Evolutionary conservation across 1,284 basidiomycete genomes (phyloP).

Genomic region (Rhodotorula mucilaginosa): DNA sequence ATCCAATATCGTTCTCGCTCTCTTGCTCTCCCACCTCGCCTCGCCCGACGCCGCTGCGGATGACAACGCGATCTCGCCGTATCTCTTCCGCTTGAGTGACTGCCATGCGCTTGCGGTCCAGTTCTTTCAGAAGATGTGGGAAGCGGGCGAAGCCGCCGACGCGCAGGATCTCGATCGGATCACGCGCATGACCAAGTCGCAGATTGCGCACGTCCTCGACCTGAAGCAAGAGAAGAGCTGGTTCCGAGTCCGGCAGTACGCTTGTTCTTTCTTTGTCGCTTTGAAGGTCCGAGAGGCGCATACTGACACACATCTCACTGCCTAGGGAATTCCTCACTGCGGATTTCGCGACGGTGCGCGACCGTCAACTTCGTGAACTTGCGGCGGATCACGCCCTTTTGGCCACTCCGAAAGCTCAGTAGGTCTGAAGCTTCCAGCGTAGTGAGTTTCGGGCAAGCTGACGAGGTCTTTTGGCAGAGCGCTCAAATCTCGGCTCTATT

Average conservation of each 20-base stretch:
- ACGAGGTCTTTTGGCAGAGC: not conserved
- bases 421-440: not conserved
- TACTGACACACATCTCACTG: not conserved
- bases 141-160: constrained; percentile 85
- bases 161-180: constrained; percentile 77
- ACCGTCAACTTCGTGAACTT: constrained; percentile 89
- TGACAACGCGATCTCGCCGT: constrained; percentile 59
- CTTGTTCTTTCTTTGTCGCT: constrained; percentile 61
- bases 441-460: too few species aligned
- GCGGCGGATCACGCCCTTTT: constrained; percentile 87
- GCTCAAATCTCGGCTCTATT: constrained; percentile 68
- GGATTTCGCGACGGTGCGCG: constrained; percentile 82
- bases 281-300: constrained; percentile 47
- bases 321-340: constrained; percentile 76
- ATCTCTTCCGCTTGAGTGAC: constrained; percentile 76
- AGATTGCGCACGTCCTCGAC: constrained; percentile 51
- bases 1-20: constrained; percentile 77
- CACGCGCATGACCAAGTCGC: constrained; percentile 76
- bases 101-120: constrained; percentile 71
- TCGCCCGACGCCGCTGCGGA: constrained; percentile 56
- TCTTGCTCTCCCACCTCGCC: constrained; percentile 64
- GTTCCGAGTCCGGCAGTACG: constrained; percentile 22
- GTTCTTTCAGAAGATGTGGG: constrained; percentile 93
- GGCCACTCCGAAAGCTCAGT: constrained; percentile 70
- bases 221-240: constrained; percentile 18